Conservation (phyloP, 1,139 yeast genomes). For the Yamadazyma jaroonii region DNA sequence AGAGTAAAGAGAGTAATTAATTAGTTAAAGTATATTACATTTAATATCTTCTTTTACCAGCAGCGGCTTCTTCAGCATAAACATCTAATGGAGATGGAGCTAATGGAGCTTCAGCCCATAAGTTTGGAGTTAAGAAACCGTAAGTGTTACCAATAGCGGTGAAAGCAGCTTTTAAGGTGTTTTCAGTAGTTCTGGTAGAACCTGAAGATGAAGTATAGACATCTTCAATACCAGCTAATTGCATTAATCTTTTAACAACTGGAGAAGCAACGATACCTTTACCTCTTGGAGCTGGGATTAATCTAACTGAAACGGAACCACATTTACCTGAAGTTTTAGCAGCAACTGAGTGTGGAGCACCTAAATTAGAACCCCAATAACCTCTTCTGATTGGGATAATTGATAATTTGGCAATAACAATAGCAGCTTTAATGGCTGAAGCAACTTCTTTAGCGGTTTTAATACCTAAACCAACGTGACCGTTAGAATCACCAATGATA, state of each 20-base stretch:
- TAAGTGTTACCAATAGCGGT: constrained; percentile 99
- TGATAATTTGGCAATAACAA: constrained; percentile 97
- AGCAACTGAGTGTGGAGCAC: constrained; percentile 99
- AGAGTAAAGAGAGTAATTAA: background rate
- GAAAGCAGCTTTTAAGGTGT: constrained; percentile 99
- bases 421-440: constrained; percentile 99
- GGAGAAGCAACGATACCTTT: constrained; percentile 99
- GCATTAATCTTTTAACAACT: constrained; percentile 97
- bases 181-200: constrained; percentile 99
- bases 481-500: constrained; percentile 99
- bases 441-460: constrained; percentile 99
- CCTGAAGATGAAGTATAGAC: constrained; percentile 98
- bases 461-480: constrained; percentile 99
- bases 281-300: constrained; percentile 99
- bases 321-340: constrained; percentile 99
- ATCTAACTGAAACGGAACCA: constrained; percentile 98
- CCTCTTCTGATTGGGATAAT: constrained; percentile 99
- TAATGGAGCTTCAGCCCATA: constrained; percentile 87
- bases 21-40: constrained; percentile 8
- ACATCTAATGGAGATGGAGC: constrained; percentile 92
- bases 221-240: constrained; percentile 99
- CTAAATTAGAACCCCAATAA: constrained; percentile 99
- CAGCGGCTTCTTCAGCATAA: constrained; percentile 81
- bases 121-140: constrained; percentile 99
- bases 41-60: constrained; percentile 72